Base-by-base conservation (phyloP, 2,329 filamentous ascomycete genomes). In the Sporothrix pseudoabietina region DNA sequence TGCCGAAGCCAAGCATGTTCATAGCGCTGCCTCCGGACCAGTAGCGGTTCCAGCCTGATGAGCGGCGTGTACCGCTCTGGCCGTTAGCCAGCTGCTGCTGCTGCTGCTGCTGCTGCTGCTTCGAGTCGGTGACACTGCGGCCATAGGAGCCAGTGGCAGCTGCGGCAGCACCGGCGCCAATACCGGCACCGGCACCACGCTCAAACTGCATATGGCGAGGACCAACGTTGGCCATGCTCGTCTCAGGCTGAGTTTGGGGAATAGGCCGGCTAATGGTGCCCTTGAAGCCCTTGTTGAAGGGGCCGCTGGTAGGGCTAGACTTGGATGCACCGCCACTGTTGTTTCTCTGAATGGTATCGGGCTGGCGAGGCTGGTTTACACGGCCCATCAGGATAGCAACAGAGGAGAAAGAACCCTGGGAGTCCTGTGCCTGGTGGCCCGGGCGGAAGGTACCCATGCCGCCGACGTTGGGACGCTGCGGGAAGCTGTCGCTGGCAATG, bases 31-130 rank as follows among this genome's bases (percentile, higher is more conserved):
- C 91, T 69, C 90, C 91, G 16, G 91, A 92, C 87, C 92, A 94
- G 81, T 93, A 94, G 71, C 88, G 84, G 80, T 92, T 93, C 91
- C 91, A 94, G 66, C 91, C 91, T 3, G 91, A 93, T 77, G 90
- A 92, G 78, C 88, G 85, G 72, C 89, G 85, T 26, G 84, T 82
- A 61, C 81, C 82, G 68, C 83, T 85, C 69, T 85, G 79, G 71
- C 77, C 81, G 75, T 75, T 76, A 74, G 72, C 82, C 74, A 1
- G 26, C 26, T 55, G 79, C 79, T 26, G 26, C 26, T 55, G 79
- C 79, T 41, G 74, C 73, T 63, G 72, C 14, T 41, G 55, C 19
- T 47, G 66, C 68, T 57, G 61, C 39, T 35, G 65, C 30, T 63
- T 66, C 10, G 71, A 35, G 41, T 68, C 61, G 16, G 73, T 72